phyloP scores from a whole-genome alignment of 2,329 filamentous ascomycete genomes.

The Trichoderma sp. region DNA sequence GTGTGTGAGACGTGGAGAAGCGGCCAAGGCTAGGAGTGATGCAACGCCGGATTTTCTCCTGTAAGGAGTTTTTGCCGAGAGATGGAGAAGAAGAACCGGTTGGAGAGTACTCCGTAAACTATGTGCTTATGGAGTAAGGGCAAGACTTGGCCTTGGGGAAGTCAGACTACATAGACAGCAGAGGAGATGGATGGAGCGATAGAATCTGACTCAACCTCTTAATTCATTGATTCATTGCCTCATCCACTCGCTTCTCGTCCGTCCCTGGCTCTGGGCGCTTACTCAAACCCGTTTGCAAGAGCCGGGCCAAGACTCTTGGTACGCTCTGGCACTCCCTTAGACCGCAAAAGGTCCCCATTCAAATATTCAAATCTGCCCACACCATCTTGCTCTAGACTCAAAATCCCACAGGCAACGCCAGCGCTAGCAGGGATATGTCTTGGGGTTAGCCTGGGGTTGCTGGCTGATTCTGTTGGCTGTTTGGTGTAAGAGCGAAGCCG shows the following conservation, averaged over 20 bases:
- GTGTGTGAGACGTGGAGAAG: background rate
- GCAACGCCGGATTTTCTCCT: background rate
- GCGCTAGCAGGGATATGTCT: background rate
- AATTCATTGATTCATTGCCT: background rate
- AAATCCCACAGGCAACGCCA: background rate
- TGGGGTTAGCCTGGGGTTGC: background rate
- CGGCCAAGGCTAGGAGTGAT: background rate
- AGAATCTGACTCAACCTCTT: background rate
- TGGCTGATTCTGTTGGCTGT: background rate
- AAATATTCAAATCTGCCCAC: background rate
- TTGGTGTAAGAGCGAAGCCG: background rate
- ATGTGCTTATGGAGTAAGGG: background rate
- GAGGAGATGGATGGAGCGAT: background rate
- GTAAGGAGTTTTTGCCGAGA: background rate
- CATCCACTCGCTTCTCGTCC: background rate
- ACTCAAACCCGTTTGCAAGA: background rate
- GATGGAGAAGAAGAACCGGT: background rate
- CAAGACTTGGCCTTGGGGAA: background rate
- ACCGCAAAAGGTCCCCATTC: background rate
- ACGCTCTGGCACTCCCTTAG: background rate
- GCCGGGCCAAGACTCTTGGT: constrained; percentile 5
- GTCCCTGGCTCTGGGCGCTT: background rate
- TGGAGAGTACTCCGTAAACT: background rate
- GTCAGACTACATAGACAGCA: background rate
- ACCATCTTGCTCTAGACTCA: background rate